These are phyloP conservation scores for Kodamaea sp. DNA, from an alignment of 1,139 yeast genomes.

Conservation along the genomic window DNA sequence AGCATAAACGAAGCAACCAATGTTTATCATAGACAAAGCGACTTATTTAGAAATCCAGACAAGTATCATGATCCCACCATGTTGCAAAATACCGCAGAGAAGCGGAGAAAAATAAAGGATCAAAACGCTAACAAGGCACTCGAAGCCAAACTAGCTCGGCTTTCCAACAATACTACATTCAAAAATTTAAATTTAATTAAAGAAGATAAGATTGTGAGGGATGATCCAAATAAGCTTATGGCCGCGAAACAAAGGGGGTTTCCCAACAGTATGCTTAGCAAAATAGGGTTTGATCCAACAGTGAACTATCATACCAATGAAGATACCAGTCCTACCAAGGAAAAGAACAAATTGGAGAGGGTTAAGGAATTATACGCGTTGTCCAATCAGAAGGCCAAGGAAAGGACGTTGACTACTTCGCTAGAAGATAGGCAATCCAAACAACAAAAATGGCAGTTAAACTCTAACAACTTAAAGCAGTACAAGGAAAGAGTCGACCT, in stretches of 20 bases:
- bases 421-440: slow-evolving; percentile 18
- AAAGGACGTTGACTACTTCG: slow-evolving; percentile 22
- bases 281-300: slow-evolving; percentile 58
- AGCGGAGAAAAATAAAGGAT: slow-evolving; percentile 33
- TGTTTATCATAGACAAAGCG: slow-evolving; percentile 18
- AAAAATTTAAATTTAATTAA: slow-evolving; percentile 19
- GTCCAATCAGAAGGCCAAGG: slow-evolving; percentile 19
- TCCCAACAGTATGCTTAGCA: slow-evolving; percentile 37
- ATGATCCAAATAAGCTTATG: slow-evolving; percentile 21
- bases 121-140: slow-evolving; percentile 35
- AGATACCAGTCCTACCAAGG: slow-evolving; percentile 14
- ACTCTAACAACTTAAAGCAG: slow-evolving; percentile 18
- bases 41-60: slow-evolving; percentile 39
- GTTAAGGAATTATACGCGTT: slow-evolving; percentile 27
- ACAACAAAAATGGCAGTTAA: slow-evolving; percentile 24
- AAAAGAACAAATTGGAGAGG: slow-evolving; percentile 16
- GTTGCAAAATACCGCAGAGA: slow-evolving; percentile 36
- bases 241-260: slow-evolving; percentile 25
- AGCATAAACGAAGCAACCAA: slow-evolving; percentile 29
- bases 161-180: slow-evolving; percentile 17
- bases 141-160: slow-evolving; percentile 29
- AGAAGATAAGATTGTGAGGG: slow-evolving; percentile 20
- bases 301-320: slow-evolving; percentile 3
- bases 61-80: slow-evolving; percentile 50
- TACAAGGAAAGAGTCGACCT: slow-evolving; percentile 18